phyloP scores from a whole-genome alignment of 2,329 filamentous ascomycete genomes.

The Aspergillus sp. region DNA sequence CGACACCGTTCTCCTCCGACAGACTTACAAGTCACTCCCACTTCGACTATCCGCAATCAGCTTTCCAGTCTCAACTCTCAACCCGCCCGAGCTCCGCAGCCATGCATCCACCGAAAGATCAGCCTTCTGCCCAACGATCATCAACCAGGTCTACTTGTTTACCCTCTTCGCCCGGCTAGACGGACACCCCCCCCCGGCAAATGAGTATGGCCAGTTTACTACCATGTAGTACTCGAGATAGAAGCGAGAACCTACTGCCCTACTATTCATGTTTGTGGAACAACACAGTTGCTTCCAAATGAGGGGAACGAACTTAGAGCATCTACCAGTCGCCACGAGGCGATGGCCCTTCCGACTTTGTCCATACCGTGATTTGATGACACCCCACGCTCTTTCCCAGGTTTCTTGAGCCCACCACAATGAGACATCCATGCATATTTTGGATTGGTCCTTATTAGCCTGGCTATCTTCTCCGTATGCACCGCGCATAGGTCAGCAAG shows the following conservation, averaged over 20 bases:
- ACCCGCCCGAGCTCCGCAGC: too few species aligned
- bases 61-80: too few species aligned
- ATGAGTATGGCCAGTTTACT: too few species aligned
- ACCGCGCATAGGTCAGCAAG: constrained; percentile 3
- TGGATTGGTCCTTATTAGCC: neutral
- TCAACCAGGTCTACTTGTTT: constrained; percentile 1
- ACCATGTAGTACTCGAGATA: too few species aligned
- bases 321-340: neutral
- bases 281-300: too few species aligned
- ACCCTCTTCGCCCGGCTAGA: neutral
- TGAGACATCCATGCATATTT: constrained; percentile 11
- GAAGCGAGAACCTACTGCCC: too few species aligned
- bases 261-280: too few species aligned
- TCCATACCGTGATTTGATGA: neutral
- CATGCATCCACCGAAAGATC: neutral
- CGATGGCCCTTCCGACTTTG: neutral
- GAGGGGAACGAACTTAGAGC: too few species aligned
- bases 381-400: neutral
- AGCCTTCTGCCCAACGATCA: neutral
- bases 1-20: neutral
- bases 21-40: neutral
- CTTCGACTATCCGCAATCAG: too few species aligned
- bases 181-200: neutral
- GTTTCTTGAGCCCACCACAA: neutral
- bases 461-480: neutral